Percentiles rank a stretch among this genome's conserved stretches.
Evolutionary conservation across 2,329 filamentous ascomycete genomes (phyloP).

Genomic region (Ophiostoma fasciatum): DNA sequence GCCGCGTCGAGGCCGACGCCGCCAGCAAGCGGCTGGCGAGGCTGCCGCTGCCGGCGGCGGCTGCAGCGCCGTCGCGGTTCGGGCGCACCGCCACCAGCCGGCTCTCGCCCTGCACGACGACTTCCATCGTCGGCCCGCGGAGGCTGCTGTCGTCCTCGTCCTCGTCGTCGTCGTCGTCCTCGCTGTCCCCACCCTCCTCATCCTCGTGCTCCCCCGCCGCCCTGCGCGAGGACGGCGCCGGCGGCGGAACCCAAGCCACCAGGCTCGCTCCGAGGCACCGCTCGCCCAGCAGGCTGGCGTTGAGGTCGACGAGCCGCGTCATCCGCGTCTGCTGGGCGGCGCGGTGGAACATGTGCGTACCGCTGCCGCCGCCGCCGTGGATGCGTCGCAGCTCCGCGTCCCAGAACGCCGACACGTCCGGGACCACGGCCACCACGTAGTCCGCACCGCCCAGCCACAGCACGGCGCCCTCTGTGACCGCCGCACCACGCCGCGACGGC

Average conservation of each 20-base stretch:
- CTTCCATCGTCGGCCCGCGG: slow-evolving; percentile 32
- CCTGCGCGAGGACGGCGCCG: slow-evolving; percentile 5
- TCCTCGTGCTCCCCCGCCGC: slow-evolving; percentile 1
- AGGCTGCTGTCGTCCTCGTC: slow-evolving; percentile 12
- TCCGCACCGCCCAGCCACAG: slow-evolving; percentile 43
- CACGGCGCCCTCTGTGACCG: slow-evolving; percentile 37
- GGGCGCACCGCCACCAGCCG: slow-evolving; percentile 40
- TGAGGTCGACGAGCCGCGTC: slow-evolving; percentile 38
- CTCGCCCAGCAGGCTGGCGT: slow-evolving; percentile 40
- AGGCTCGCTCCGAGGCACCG: slow-evolving; percentile 37
- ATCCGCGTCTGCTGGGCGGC: slow-evolving; percentile 39
- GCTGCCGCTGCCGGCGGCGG: slow-evolving; percentile 18
- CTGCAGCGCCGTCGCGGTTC: slow-evolving; percentile 25
- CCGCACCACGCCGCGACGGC: slow-evolving; percentile 23
- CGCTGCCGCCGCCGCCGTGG: slow-evolving; percentile 24
- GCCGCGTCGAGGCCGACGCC: slow-evolving; percentile 18
- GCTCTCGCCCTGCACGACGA: slow-evolving; percentile 40
- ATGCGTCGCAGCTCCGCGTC: slow-evolving; percentile 40
- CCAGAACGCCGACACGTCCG: slow-evolving; percentile 41
- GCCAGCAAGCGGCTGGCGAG: slow-evolving; percentile 20
- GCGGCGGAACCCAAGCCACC: slow-evolving; percentile 21
- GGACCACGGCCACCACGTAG: slow-evolving; percentile 39
- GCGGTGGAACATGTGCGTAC: slow-evolving; percentile 35
- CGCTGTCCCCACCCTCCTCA: not conserved
- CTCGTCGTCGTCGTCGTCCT: slow-evolving; percentile 8